A percentile compares a stretch with the other conserved stretches of the same genome.
Conservation (phyloP, 441 rosid species). For the Corymbia citriodora region DNA sequence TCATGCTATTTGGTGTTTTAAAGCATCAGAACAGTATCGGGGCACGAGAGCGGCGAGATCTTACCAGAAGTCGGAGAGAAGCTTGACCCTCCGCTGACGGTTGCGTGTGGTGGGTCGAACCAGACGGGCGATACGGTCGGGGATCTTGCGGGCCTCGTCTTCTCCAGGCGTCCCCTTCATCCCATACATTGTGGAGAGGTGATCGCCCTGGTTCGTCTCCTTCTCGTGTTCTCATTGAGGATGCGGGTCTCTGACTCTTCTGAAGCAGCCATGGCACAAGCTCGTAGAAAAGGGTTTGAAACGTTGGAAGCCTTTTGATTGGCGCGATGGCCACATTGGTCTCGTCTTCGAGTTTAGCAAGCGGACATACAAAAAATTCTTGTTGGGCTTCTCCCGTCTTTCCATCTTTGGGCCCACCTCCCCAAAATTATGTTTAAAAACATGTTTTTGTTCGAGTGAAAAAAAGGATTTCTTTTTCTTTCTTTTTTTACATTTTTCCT, state of each 20-base stretch:
- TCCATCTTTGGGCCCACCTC: neutral
- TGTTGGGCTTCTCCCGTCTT: neutral
- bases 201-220: constrained; percentile 58
- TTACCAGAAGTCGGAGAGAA: constrained; percentile 80
- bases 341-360: neutral
- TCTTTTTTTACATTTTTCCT: no score
- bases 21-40: neutral
- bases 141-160: constrained; percentile 67
- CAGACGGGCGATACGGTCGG: constrained; percentile 67
- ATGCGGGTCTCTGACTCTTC: neutral
- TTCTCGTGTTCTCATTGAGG: neutral
- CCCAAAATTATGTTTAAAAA: neutral
- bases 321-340: neutral
- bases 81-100: constrained; percentile 70
- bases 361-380: neutral
- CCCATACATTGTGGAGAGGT: constrained; percentile 71
- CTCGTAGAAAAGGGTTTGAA: neutral
- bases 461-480: no score
- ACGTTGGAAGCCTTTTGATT: neutral
- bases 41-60: neutral
- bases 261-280: neutral
- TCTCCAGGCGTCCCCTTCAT: constrained; percentile 61
- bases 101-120: constrained; percentile 79
- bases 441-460: neutral
- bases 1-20: neutral